Conservation (phyloP, 768 basidiomycete genomes). For the Mycena galericulata region DNA sequence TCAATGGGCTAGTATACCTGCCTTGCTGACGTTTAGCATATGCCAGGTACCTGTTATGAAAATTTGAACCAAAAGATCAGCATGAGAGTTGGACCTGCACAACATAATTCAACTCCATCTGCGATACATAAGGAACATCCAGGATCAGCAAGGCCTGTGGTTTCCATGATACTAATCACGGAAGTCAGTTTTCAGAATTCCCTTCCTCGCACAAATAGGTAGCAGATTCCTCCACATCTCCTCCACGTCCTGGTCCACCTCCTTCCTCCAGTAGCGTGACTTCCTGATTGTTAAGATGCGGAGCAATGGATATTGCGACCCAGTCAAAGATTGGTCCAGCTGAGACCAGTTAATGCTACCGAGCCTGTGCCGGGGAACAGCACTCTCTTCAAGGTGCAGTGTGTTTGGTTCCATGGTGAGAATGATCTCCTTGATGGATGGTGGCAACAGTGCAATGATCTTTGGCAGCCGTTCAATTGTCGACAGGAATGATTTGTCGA, state of each 20-base stretch:
- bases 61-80: too few species aligned
- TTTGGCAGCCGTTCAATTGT: background rate
- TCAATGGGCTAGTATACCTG: too few species aligned
- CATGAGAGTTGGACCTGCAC: too few species aligned
- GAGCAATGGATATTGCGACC: background rate
- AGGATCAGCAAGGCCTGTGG: too few species aligned
- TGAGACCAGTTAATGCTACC: background rate
- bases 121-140: too few species aligned
- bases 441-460: conserved; percentile 1
- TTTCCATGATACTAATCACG: too few species aligned
- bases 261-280: background rate
- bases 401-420: background rate
- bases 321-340: too few species aligned
- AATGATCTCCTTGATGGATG: conserved; percentile 9
- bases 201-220: background rate
- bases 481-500: conserved; percentile 8
- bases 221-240: background rate
- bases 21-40: too few species aligned
- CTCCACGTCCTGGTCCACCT: background rate
- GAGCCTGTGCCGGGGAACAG: background rate
- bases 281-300: background rate
- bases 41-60: too few species aligned
- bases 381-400: background rate
- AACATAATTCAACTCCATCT: too few species aligned
- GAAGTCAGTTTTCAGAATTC: too few species aligned